Base-by-base conservation (phyloP, 371 early-diverging fungal species). In the Mucor piriformis region DNA sequence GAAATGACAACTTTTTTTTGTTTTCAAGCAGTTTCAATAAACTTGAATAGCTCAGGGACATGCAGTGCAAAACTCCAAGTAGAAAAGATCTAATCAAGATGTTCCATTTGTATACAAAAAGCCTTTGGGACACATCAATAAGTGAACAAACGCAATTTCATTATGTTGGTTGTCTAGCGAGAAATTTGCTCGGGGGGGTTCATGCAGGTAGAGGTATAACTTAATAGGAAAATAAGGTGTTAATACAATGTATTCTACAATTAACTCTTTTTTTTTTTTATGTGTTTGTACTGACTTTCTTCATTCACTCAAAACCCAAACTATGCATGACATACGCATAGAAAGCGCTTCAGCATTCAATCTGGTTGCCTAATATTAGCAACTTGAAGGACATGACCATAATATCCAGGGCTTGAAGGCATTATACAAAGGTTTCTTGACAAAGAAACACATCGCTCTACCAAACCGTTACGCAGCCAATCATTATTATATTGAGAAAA, bases 361-460 rank as follows among this genome's bases (percentile, higher is more conserved):
- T 50, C 50, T 16, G 20, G 50, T 29, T 11, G 20, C 34, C 34
- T 50, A 40, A 40, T 27, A 43, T 54, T 54, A 54, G 54, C 43
- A 29, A 44, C 43, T 54, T 54, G 43, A 54, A 54, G 54, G 54
- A 54, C 42, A 44, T 32, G 44, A 43, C 16, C 27, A 40, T 16
- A 40, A 40, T 16, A 40, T 15, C 40, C 40, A 40, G 40, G 18
- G 40, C 40, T 40, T 40, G 13, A 16, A 40, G 16, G 40, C 40
- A 40, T 40, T 40, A 15, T 40, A 40, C 40, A 40, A 40, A 40
- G 40, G 40, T 40, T 16, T 40, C 40, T 40, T 40, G 16, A 40
- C 40, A 40, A 16, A 15, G 40, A 40, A 40, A 40, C 40, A 40
- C 40, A 40, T 40, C 40, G 40, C 16, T 40, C 40, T 40, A 16